These are phyloP conservation scores for Leccinum broughii DNA, from an alignment of 768 basidiomycete genomes.

Conservation along the genomic window DNA sequence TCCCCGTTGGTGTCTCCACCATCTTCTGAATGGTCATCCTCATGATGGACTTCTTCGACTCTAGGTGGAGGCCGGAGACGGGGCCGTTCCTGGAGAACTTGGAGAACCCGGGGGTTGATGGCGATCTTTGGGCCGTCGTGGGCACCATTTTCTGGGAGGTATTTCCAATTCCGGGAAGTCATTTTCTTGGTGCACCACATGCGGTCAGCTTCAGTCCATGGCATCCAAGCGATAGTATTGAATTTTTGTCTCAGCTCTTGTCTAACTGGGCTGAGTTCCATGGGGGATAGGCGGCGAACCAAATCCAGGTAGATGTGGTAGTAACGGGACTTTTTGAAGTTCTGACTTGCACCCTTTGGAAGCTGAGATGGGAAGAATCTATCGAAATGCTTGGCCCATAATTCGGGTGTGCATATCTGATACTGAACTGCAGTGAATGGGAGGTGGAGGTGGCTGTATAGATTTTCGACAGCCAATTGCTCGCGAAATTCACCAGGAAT, in stretches of 20 bases:
- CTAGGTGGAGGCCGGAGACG: too few relatives aligned
- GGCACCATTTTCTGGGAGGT: neutral
- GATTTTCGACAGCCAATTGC: neutral
- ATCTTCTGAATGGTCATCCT: too few relatives aligned
- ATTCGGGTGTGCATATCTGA: neutral
- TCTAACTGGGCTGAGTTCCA: neutral
- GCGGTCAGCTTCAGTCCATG: neutral
- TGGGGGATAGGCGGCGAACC: neutral
- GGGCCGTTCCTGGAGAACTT: too few relatives aligned
- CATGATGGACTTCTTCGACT: too few relatives aligned
- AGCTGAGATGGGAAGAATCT: neutral
- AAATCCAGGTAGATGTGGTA: neutral
- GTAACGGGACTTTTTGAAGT: neutral
- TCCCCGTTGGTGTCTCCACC: too few relatives aligned
- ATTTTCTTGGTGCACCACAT: neutral
- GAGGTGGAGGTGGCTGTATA: neutral
- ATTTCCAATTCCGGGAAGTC: neutral
- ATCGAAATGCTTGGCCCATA: neutral
- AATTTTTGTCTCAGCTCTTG: neutral
- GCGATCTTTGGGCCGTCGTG: neutral
- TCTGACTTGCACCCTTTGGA: neutral
- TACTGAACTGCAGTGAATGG: neutral
- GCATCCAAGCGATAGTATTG: neutral
- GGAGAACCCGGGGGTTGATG: neutral
- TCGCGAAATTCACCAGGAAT: neutral